Base-by-base conservation (phyloP, 352 stramenopile species). In the Aphanomyces euteiches region DNA sequence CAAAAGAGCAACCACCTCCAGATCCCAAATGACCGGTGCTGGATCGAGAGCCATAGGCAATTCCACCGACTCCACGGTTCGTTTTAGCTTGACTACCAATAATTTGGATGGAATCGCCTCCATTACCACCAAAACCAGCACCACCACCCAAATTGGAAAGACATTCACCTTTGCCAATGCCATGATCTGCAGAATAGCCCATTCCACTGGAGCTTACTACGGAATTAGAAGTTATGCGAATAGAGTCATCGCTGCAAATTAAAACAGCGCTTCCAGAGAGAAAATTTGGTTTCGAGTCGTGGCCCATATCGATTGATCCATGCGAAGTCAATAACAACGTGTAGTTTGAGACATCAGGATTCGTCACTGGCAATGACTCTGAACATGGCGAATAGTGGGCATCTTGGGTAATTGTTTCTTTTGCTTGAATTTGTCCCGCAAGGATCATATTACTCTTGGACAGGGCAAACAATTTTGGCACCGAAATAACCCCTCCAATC, bases 1-100 rank as follows among this genome's bases (percentile, higher is more conserved):
- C 84, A 39, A 80, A 78, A 4, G 88, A 80, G 45, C 85, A 93
- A 0, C 85, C 84, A 37, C 85, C 85, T 64, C 84, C 85, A 10
- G 84, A 90, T 12, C 85, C 85, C 6, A 93, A 69, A 76, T 88
- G 85, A 8, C 85, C 85, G 66, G 78, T 76, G 7, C 85, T 85
- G 8, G 79, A 81, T 21, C 79, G 79, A 7, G 84, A 90, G 19
- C 85, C 84, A 65, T 93, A 93, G 10, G 80, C 74, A 21, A 90
- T 66, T 8, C 85, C 85, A 47, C 85, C 84, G 47, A 78, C 77
- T 0, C 82, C 84, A 59, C 89, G 88, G 47, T 88, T 82, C 36
- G 79, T 79, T 13, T 76, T 74, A 28, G 75, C 69, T 37, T 80
- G 82, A 45, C 89, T 77, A 7, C 82, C 5, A 21, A 48, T 58